Evolutionary conservation across 805 yeast species (phyloP).

Genomic region (Hanseniaspora valbyensis): DNA sequence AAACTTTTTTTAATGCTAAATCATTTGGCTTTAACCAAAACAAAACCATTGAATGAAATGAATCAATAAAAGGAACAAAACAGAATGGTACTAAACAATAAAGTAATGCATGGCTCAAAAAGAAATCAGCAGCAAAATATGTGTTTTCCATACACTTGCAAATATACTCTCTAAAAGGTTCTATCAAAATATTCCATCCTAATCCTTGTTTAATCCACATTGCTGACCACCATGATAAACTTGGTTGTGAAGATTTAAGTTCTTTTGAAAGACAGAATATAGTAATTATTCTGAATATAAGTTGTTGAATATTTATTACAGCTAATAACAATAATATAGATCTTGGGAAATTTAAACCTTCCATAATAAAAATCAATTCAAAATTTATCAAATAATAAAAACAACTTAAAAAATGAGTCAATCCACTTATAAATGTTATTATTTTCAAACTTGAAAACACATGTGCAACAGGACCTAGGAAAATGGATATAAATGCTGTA

Average conservation of each 20-base stretch:
- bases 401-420: conserved; percentile 46
- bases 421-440: conserved; percentile 38
- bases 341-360: conserved; percentile 52
- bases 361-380: conserved; percentile 55
- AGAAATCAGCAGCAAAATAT: conserved; percentile 54
- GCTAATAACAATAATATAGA: conserved; percentile 54
- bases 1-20: conserved; percentile 27
- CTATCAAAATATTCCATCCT: conserved; percentile 51
- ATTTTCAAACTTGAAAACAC: conserved; percentile 27
- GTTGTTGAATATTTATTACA: conserved; percentile 43
- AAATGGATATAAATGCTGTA: conserved; percentile 36
- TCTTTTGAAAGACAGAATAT: conserved; percentile 50
- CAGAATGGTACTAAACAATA: conserved; percentile 51
- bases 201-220: conserved; percentile 53
- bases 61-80: conserved; percentile 52
- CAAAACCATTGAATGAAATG: conserved; percentile 54
- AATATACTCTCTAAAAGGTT: conserved; percentile 52
- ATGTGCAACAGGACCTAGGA: conserved; percentile 39
- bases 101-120: conserved; percentile 47
- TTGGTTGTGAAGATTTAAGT: conserved; percentile 46
- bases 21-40: conserved; percentile 55
- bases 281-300: conserved; percentile 44
- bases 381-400: conserved; percentile 44
- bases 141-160: conserved; percentile 58
- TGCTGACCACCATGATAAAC: conserved; percentile 72